Percentiles rank a stretch among this genome's conserved stretches.
Evolutionary conservation across 352 stramenopile species (phyloP).

Genomic region (Discostella stelligera): DNA sequence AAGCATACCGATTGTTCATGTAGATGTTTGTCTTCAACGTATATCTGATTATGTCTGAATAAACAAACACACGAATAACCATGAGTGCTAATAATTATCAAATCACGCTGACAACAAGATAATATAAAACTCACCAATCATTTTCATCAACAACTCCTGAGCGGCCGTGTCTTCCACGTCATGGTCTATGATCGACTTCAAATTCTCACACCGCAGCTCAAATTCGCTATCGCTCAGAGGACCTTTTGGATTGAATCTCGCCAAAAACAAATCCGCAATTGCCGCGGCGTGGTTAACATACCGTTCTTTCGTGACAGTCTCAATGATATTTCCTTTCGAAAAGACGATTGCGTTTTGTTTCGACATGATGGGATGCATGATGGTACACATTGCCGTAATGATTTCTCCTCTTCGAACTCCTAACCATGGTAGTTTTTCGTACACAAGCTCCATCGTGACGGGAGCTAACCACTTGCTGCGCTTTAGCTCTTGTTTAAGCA

Average conservation of each 20-base stretch:
- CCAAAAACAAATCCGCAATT: conserved; percentile 94
- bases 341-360: conserved; percentile 93
- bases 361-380: conserved; percentile 92
- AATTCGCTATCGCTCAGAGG: conserved; percentile 62
- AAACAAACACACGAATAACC: conserved; percentile 3
- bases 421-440: conserved; percentile 85
- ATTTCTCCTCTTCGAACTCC: conserved; percentile 90
- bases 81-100: not conserved
- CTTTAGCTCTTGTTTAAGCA: conserved; percentile 78
- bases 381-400: conserved; percentile 92
- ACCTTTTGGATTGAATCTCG: conserved; percentile 78
- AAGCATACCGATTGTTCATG: conserved; percentile 86
- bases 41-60: conserved; percentile 68
- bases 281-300: conserved; percentile 87
- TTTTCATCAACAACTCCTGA: conserved; percentile 78
- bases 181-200: conserved; percentile 66
- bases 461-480: conserved; percentile 85
- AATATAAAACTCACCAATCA: conserved; percentile 70
- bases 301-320: conserved; percentile 89
- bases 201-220: conserved; percentile 48
- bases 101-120: not conserved
- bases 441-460: conserved; percentile 85
- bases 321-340: conserved; percentile 91
- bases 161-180: conserved; percentile 78
- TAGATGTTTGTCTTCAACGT: conserved; percentile 86